Evolutionary conservation across 441 rosid species (phyloP), one percentile per base, ranked within the genome.

Genomic region (Iberis amara): DNA sequence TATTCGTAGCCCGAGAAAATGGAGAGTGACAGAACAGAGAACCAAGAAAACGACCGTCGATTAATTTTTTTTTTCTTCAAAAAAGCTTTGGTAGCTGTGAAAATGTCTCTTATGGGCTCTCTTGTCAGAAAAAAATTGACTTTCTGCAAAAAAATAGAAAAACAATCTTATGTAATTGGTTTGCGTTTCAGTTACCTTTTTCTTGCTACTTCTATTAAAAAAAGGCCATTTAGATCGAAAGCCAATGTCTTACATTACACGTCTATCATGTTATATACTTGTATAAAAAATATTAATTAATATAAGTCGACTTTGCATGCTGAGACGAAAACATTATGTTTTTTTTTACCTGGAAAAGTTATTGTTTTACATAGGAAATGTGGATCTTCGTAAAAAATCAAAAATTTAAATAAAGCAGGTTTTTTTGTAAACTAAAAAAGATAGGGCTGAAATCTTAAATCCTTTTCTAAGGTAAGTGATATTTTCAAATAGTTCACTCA

Each of bases 1-100:
- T 37, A 57, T 57, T 49, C 15, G 6, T 38, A 55, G 57, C 7
- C 8, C 24, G 40, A 64, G 30, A 18, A 15, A 28, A 39, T 8
- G 28, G 63, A 59, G 49, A 65, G 59, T 33, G 64, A 58, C 69
- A 58, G 47, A 58, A 65, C 64, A 65, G 44, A 23, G 64, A 48
- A 57, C 42, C 64, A 65, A 23, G 55, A 58, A 44, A 57, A 41
- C 7, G 69, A 65, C 57, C 40, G 52, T 64, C 62, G 10, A 36
- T 24, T 10, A 4, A 9, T 39, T 32, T 46, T 45, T 37, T 37
- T 28, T 27, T 37, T n/a, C 36, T 36, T 11, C 8, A 0, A 7
- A 12, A 39, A 47, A 55, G 55, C 11, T 39, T 47, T 46, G 12
- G 28, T 26, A 14, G 66, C 35, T 39, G 37, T 18, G 39, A 24